Conservation (phyloP, 179 eudicot genomes). For the Actinidia chinensis region DNA sequence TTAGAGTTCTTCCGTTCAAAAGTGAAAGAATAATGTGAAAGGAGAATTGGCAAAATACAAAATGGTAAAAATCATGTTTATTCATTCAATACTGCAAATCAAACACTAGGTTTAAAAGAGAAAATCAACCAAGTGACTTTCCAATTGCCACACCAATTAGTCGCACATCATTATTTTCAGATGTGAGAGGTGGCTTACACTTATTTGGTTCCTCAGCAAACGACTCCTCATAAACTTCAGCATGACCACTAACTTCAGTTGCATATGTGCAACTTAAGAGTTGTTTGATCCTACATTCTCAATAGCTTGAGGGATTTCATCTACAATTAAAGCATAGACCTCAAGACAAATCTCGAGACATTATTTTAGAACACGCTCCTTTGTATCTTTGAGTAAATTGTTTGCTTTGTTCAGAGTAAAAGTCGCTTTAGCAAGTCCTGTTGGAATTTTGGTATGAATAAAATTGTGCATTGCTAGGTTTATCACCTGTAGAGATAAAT, state of each 20-base stretch:
- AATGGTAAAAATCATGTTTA: neutral
- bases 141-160: neutral
- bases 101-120: neutral
- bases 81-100: neutral
- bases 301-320: neutral
- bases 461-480: too few species aligned
- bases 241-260: neutral
- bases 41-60: neutral
- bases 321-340: neutral
- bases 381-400: neutral
- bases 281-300: neutral
- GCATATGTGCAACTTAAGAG: neutral
- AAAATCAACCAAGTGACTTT: neutral
- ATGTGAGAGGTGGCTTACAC: neutral
- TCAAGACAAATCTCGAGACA: neutral
- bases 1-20: neutral
- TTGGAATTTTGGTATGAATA: too few species aligned
- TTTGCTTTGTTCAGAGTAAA: neutral
- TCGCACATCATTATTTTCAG: neutral
- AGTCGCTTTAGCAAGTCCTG: neutral
- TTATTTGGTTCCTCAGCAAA: neutral
- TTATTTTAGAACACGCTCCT: neutral
- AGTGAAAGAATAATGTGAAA: neutral
- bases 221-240: neutral
- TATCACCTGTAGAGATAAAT: too few species aligned